Percentiles rank a stretch among this genome's conserved stretches.
These are phyloP conservation scores for Phylloporus gajari DNA, from an alignment of 1,284 basidiomycete species.

Conservation along the genomic window DNA sequence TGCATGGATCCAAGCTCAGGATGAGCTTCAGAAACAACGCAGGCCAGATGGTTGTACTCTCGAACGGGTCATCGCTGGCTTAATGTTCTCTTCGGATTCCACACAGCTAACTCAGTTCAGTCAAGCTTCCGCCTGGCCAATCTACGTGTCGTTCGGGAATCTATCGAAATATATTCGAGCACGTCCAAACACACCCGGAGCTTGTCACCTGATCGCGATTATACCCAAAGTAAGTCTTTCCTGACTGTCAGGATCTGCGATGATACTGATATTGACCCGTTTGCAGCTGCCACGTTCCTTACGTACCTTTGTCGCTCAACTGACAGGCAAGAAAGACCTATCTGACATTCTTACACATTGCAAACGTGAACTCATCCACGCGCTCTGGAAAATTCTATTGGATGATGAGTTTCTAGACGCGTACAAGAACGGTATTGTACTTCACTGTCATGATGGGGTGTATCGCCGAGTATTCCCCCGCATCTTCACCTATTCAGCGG, in stretches of 20 bases:
- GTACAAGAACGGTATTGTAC: constrained; percentile 44
- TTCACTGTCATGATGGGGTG: constrained; percentile 42
- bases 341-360: constrained; percentile 40
- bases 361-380: constrained; percentile 46
- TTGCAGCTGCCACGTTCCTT: not conserved
- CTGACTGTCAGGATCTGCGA: not conserved
- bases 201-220: not conserved
- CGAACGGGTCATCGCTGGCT: constrained; percentile 35
- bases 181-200: not conserved
- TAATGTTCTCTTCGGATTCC: constrained; percentile 51
- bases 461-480: constrained; percentile 38
- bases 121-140: constrained; percentile 47
- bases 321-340: constrained; percentile 35
- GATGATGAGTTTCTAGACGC: constrained; percentile 46
- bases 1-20: constrained; percentile 28
- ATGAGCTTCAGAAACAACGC: constrained; percentile 27
- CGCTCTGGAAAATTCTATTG: constrained; percentile 41
- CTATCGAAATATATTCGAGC: constrained; percentile 13
- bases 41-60: constrained; percentile 26
- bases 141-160: constrained; percentile 26
- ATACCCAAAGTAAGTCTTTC: not conserved
- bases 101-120: constrained; percentile 51
- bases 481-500: constrained; percentile 48
- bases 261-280: not conserved
- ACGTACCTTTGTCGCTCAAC: not conserved